Base-by-base conservation (phyloP, 2,329 filamentous ascomycete species). In the Magnaporthiopsis rhizophila region DNA sequence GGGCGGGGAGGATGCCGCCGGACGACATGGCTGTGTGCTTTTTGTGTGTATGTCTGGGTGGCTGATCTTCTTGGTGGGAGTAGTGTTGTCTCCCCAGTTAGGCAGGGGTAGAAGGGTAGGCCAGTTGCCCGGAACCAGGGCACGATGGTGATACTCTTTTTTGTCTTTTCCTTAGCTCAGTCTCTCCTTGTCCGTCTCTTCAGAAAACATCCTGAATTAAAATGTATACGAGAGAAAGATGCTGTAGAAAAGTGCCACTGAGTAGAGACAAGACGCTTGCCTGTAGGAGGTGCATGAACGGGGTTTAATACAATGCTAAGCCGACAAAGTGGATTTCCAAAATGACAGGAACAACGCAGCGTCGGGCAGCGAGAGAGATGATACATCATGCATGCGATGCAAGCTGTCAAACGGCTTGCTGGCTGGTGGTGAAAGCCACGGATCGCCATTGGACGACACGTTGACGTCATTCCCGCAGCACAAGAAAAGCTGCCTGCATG, bases 1-100 rank as follows among this genome's bases (percentile, higher is more conserved):
- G 79, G 45, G 91, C 90, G 62, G 90, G 89, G 5, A 95, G 83
- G 71, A 80, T 66, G 68, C 67, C 68, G 53, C 36, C 26, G 1
- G 61, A 57, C 26, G 28, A 26, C 50, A 62, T 58, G 24, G 32
- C 56, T 32, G 18, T 53, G 45, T n/a, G 45, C 11, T 50, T 24
- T 7, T 45, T 18, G 38, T 7, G 38, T 45, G 38, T 32, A 18
- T 53, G 45, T 11, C 3, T 18, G 38, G 15, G 38, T 18, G 38
- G 15, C 6, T 12, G 38, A 6, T 18, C 15, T 38, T 38, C 15
- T 45, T 45, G 38, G 15, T 45, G 38, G 13, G 38, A 15, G 45
- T 53, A n/a, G 21, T 11, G 45, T 53, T 24, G 45, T 53, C 18
- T 24, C 7, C 45, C 45, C 9, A 21, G 21, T 13, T n/a, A 24